Evolutionary conservation across 1,284 basidiomycete genomes (phyloP).

Genomic region (Microbotryum scabiosae): DNA sequence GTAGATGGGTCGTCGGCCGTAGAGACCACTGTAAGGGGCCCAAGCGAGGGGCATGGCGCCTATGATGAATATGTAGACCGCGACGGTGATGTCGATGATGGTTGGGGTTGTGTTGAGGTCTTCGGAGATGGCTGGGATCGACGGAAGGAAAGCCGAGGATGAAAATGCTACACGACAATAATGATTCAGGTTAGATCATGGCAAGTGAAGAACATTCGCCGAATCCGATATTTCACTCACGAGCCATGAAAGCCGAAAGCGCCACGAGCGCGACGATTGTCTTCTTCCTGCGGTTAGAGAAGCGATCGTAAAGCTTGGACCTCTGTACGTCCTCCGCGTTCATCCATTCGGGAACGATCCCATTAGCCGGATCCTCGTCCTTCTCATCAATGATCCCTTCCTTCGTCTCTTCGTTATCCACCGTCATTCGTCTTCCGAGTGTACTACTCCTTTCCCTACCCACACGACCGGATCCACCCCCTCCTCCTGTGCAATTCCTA

Average conservation of each 20-base stretch:
- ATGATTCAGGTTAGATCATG: too few relatives aligned
- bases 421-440: too few relatives aligned
- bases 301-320: conserved; percentile 47
- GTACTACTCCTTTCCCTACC: too few relatives aligned
- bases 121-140: conserved; percentile 56
- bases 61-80: conserved; percentile 44
- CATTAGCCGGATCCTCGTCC: conserved; percentile 21
- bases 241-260: conserved; percentile 48
- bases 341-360: conserved; percentile 6
- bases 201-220: too few relatives aligned
- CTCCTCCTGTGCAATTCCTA: too few relatives aligned
- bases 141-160: conserved; percentile 58
- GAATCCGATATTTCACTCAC: conserved; percentile 38
- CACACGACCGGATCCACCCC: too few relatives aligned
- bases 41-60: conserved; percentile 47
- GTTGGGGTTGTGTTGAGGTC: conserved; percentile 53
- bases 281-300: conserved; percentile 46
- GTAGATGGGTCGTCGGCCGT: conserved; percentile 57
- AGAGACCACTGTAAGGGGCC: conserved; percentile 51
- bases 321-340: conserved; percentile 2
- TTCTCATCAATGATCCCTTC: background rate
- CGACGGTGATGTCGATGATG: conserved; percentile 51
- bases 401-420: background rate
- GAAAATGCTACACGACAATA: conserved; percentile 50
- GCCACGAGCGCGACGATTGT: conserved; percentile 50